Percentiles rank a stretch among this genome's conserved stretches.
These are phyloP conservation scores for Trichaptum fuscoviolaceum DNA, from an alignment of 768 basidiomycete genomes.

Conservation along the genomic window DNA sequence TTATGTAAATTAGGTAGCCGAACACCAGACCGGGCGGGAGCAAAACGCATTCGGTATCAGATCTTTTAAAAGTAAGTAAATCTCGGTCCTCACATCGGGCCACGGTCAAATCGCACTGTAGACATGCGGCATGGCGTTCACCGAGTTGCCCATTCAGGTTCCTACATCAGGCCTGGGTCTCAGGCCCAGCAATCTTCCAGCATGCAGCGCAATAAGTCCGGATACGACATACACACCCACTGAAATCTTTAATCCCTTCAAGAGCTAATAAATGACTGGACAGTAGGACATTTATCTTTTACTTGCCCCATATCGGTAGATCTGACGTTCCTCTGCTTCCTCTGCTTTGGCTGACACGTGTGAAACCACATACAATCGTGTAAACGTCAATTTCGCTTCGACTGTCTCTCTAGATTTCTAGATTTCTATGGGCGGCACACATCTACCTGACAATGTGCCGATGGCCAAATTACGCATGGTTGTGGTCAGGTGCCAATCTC, in stretches of 20 bases:
- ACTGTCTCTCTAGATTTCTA: neutral
- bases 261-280: too few relatives aligned
- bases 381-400: neutral
- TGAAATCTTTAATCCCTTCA: too few relatives aligned
- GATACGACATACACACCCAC: neutral
- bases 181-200: neutral
- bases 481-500: neutral
- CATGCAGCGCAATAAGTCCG: neutral
- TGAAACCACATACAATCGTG: neutral
- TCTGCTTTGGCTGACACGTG: neutral
- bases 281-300: too few relatives aligned
- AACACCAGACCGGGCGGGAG: neutral
- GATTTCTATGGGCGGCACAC: neutral
- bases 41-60: neutral
- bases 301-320: too few relatives aligned
- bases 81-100: neutral
- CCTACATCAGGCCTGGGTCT: neutral
- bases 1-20: neutral
- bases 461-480: neutral
- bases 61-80: neutral
- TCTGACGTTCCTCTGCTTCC: neutral
- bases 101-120: too few relatives aligned
- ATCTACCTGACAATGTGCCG: neutral
- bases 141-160: neutral
- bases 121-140: neutral